A percentile compares a stretch with the other conserved stretches of the same genome.
Evolutionary conservation across 2,329 filamentous ascomycete genomes (phyloP).

Genomic region (Capronia americana): DNA sequence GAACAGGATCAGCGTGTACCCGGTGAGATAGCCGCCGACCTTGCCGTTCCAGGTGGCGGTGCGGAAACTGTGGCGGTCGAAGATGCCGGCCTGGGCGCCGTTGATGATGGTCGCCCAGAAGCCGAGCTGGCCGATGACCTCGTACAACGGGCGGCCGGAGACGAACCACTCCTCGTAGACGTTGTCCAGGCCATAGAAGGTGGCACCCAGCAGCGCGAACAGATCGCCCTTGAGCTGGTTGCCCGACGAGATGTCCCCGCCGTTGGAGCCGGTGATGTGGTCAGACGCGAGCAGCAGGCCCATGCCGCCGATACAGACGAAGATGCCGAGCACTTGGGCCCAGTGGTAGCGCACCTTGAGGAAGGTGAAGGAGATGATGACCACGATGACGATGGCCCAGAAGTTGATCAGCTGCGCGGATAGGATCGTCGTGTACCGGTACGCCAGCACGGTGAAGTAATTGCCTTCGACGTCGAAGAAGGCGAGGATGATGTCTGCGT

Average conservation of each 20-base stretch:
- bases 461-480: conserved; percentile 97
- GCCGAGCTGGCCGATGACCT: conserved; percentile 89
- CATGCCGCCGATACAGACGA: conserved; percentile 89
- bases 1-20: conserved; percentile 81
- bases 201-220: conserved; percentile 86
- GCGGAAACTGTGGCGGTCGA: conserved; percentile 78
- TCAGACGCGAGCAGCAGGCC: conserved; percentile 86
- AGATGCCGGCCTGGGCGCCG: conserved; percentile 87
- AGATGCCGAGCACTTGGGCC: conserved; percentile 83
- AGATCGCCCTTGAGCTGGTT: conserved; percentile 88
- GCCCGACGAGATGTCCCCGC: conserved; percentile 60
- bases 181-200: conserved; percentile 89
- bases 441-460: conserved; percentile 96
- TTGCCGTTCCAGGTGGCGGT: conserved; percentile 68
- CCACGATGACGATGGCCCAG: conserved; percentile 95
- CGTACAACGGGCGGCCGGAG: conserved; percentile 82
- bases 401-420: conserved; percentile 97
- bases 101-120: conserved; percentile 91
- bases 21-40: conserved; percentile 82
- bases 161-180: conserved; percentile 95
- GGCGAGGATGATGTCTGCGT: conserved; percentile 75
- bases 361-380: conserved; percentile 80
- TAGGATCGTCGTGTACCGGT: conserved; percentile 88
- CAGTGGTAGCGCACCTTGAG: conserved; percentile 88
- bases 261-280: conserved; percentile 77